Percentiles rank a stretch among this genome's conserved stretches.
These are phyloP conservation scores for Rhazya stricta DNA, from an alignment of 257 asterid species.

Conservation along the genomic window DNA sequence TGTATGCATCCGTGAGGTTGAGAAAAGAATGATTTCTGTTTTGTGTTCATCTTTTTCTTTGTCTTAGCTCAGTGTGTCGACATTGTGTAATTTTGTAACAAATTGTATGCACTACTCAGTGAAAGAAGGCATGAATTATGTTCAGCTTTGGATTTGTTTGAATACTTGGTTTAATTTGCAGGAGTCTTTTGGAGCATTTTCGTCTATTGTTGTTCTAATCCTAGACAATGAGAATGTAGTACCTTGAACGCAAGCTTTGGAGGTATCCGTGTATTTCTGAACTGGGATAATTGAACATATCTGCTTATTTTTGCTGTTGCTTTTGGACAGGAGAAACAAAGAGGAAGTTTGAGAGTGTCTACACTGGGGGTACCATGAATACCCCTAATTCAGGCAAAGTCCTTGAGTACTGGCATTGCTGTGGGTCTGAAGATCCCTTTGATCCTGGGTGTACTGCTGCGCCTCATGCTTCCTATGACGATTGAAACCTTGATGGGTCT, in stretches of 20 bases:
- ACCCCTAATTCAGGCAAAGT: conserved; percentile 81
- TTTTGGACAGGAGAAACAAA: conserved; percentile 74
- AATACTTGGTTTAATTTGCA: neutral
- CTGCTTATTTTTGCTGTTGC: neutral
- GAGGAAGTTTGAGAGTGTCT: conserved; percentile 92
- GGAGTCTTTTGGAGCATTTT: neutral
- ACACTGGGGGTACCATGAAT: conserved; percentile 80
- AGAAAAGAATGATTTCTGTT: neutral
- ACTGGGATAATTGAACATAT: neutral
- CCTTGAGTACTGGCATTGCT: conserved; percentile 90
- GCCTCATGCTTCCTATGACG: conserved; percentile 87
- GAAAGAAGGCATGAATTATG: neutral
- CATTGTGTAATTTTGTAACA: neutral
- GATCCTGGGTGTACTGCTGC: conserved; percentile 84
- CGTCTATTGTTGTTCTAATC: neutral
- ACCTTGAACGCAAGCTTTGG: neutral
- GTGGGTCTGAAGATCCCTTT: conserved; percentile 92
- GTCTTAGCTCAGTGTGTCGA: neutral
- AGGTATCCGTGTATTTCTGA: neutral
- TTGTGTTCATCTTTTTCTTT: neutral
- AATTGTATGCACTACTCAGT: neutral
- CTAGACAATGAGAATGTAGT: neutral
- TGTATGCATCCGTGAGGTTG: neutral
- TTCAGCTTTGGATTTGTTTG: neutral
- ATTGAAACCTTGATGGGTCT: conserved; percentile 30